A percentile compares a stretch with the other conserved stretches of the same genome.
Evolutionary conservation across 495 filamentous ascomycete genomes (phyloP).

Genomic region (Articulospora tetracladia): DNA sequence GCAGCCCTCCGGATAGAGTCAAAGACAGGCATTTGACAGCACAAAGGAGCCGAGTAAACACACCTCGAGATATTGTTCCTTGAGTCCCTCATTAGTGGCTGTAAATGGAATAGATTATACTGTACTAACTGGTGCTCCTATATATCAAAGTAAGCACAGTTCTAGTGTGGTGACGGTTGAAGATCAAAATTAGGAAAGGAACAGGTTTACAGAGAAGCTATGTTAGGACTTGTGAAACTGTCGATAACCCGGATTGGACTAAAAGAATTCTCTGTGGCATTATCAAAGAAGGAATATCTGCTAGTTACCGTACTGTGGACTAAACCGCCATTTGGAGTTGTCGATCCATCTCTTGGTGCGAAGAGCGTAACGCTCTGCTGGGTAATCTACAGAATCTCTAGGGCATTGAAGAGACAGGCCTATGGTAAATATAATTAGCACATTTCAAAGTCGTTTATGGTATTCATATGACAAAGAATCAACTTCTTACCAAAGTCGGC

Average conservation of each 20-base stretch:
- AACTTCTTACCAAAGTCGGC: neutral
- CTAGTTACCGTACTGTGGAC: neutral
- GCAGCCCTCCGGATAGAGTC: no score
- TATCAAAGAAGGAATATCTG: no score
- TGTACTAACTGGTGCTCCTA: neutral
- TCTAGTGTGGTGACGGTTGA: neutral
- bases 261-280: no score
- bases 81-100: neutral
- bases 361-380: neutral
- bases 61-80: neutral
- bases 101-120: neutral
- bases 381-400: neutral
- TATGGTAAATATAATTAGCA: neutral
- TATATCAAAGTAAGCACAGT: neutral
- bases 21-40: no score
- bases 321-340: neutral
- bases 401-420: neutral
- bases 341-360: neutral
- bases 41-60: no score
- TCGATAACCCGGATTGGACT: no score
- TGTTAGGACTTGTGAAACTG: no score
- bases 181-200: neutral
- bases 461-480: neutral
- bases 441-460: neutral
- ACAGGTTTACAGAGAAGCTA: no score